Evolutionary conservation across 768 basidiomycete genomes (phyloP), one percentile per base, ranked within the genome.

Genomic region (Trametes cingulata): DNA sequence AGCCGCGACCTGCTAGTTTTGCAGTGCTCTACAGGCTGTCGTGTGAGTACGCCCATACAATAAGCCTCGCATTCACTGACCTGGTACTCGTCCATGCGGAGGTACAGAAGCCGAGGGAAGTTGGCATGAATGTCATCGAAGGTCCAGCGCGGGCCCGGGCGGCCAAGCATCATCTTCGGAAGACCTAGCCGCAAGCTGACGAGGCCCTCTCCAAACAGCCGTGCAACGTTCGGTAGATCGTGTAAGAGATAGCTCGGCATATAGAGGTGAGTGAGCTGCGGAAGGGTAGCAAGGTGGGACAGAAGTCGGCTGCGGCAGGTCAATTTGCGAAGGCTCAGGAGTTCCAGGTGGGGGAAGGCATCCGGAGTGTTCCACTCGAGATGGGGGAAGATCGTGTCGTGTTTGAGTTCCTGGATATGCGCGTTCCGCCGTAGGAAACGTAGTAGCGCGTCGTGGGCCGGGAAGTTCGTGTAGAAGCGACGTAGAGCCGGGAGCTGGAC

Each of bases 71-170:
- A 50, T 33, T 10, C 10, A 10, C 29, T 33, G 29, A 33, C 49
- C 49, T 50, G 49, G 8, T 37, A 37, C 12, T 50, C 49, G 20
- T 50, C 35, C 35, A 50, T 50, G 2, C 22, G 49, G 6, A 50
- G 49, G 12, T 3, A 36, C 3, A 33, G 33, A 9, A 50, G 22
- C 1, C 35, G n/a, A 9, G 49, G 49, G 7, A 50, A 50, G 19
- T 22, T 20, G 3, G 12, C 33, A 3, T 33, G 19, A 6, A 50
- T n/a, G 35, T 50, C 49, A 9, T 22, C 22, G 15, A 50, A 22
- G 10, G 49, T 19, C 49, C 49, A 50, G 13, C 24, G 22, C 3
- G 19, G 49, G 2, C 72, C 33, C 2, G 53, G 53, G 27, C 27
- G 53, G 19, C 53, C 42, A 10, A 37, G 29, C 43, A 40, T n/a